Conservation (phyloP, 495 filamentous ascomycete genomes). For the Penicillium diatomitis region DNA sequence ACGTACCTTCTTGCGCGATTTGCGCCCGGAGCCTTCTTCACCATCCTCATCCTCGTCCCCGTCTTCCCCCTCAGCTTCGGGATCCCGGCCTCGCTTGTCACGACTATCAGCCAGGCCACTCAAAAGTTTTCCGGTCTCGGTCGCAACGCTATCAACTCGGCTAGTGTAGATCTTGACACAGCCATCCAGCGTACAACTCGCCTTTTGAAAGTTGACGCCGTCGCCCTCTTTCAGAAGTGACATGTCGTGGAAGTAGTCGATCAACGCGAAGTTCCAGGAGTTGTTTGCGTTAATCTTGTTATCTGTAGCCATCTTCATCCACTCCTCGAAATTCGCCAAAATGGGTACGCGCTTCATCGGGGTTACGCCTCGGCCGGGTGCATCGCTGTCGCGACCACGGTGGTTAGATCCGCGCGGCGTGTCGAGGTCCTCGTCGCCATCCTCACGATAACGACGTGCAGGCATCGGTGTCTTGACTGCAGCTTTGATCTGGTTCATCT, state of each 20-base stretch:
- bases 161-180: slow-evolving; percentile 99
- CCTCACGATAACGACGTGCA: slow-evolving; percentile 54
- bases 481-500: slow-evolving; percentile 84
- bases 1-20: slow-evolving; percentile 57
- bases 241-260: slow-evolving; percentile 99
- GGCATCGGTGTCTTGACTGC: slow-evolving; percentile 74
- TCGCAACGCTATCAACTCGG: slow-evolving; percentile 95
- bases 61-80: slow-evolving; percentile 51
- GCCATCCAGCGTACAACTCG: slow-evolving; percentile 94
- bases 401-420: slow-evolving; percentile 49
- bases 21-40: slow-evolving; percentile 72
- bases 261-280: slow-evolving; percentile 98
- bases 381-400: slow-evolving; percentile 47
- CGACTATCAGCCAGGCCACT: slow-evolving; percentile 91
- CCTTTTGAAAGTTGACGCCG: slow-evolving; percentile 96
- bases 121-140: slow-evolving; percentile 90
- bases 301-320: slow-evolving; percentile 99
- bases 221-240: slow-evolving; percentile 93
- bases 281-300: slow-evolving; percentile 99
- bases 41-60: slow-evolving; percentile 72
- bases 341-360: slow-evolving; percentile 96
- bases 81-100: slow-evolving; percentile 62
- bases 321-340: slow-evolving; percentile 96
- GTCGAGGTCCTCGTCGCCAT: slow-evolving; percentile 54
- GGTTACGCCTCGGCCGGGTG: slow-evolving; percentile 68